Conservation (phyloP, 306 rosid genomes). For the Delonix regia region DNA sequence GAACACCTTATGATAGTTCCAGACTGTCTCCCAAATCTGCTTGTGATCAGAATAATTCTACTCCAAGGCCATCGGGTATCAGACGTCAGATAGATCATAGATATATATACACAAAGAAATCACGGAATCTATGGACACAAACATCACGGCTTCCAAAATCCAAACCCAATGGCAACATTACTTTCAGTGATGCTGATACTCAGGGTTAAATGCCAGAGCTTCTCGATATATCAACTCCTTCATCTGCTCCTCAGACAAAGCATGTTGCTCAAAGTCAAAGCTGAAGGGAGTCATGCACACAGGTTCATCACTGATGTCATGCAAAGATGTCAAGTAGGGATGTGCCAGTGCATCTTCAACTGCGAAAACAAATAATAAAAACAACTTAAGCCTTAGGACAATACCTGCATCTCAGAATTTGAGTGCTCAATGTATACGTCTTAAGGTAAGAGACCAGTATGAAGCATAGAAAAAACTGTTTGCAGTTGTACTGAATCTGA, state of each 20-base stretch:
- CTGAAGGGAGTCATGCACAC: slow-evolving; percentile 93
- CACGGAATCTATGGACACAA: slow-evolving; percentile 43
- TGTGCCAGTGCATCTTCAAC: slow-evolving; percentile 96
- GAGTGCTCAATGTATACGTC: background rate
- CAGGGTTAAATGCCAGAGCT: slow-evolving; percentile 95
- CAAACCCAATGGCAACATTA: slow-evolving; percentile 40
- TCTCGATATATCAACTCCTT: slow-evolving; percentile 89
- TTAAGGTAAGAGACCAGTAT: background rate
- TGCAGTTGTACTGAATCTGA: background rate
- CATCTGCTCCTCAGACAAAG: slow-evolving; percentile 94
- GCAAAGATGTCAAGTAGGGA: slow-evolving; percentile 91
- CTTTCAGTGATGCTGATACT: slow-evolving; percentile 64
- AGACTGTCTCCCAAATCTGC: slow-evolving; percentile 23
- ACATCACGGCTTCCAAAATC: slow-evolving; percentile 43
- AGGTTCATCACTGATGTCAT: slow-evolving; percentile 98
- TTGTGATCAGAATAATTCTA: slow-evolving; percentile 39
- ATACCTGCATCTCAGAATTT: background rate
- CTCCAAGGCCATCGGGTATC: slow-evolving; percentile 59
- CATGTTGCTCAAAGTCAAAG: slow-evolving; percentile 98
- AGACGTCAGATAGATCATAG: slow-evolving; percentile 47
- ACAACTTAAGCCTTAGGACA: background rate
- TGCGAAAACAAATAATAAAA: slow-evolving; percentile 35
- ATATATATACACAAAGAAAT: slow-evolving; percentile 48
- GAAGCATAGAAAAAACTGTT: background rate
- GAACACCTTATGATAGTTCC: slow-evolving; percentile 15